These are phyloP conservation scores for Hyaloscypha hepaticicola DNA, from an alignment of 495 filamentous ascomycete genomes.

Conservation along the genomic window DNA sequence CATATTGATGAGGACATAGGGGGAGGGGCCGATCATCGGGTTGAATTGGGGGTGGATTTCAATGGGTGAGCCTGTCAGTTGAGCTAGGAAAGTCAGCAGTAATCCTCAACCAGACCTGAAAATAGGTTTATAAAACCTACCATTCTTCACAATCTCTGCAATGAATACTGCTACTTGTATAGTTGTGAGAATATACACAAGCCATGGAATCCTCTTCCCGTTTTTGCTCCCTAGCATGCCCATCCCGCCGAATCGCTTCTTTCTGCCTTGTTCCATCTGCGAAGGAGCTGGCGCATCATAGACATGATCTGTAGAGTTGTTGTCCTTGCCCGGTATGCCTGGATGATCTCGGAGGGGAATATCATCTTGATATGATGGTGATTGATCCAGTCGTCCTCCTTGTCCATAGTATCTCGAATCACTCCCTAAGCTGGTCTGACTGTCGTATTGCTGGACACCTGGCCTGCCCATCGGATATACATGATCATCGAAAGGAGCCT, in stretches of 20 bases:
- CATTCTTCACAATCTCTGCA: constrained; percentile 78
- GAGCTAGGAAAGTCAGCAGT: constrained; percentile 45
- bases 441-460: constrained; percentile 37
- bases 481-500: constrained; percentile 60
- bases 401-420: constrained; percentile 58
- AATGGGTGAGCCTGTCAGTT: constrained; percentile 74
- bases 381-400: constrained; percentile 41
- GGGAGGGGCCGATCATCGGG: constrained; percentile 92
- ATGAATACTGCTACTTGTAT: constrained; percentile 88
- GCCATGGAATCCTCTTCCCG: constrained; percentile 66
- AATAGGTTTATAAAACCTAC: too few species aligned
- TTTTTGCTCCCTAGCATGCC: constrained; percentile 46
- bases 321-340: constrained; percentile 35
- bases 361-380: constrained; percentile 55
- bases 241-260: constrained; percentile 36
- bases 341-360: constrained; percentile 61
- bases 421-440: constrained; percentile 44
- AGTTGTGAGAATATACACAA: constrained; percentile 76
- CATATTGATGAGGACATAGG: constrained; percentile 92
- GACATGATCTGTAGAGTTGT: constrained; percentile 48
- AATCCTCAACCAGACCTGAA: constrained; percentile 13
- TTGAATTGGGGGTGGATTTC: constrained; percentile 85
- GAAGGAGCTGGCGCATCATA: constrained; percentile 40
- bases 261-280: constrained; percentile 24
- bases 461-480: constrained; percentile 52